Evolutionary conservation across 179 eudicot genomes (phyloP).

Genomic region (Dionaea muscipula): DNA sequence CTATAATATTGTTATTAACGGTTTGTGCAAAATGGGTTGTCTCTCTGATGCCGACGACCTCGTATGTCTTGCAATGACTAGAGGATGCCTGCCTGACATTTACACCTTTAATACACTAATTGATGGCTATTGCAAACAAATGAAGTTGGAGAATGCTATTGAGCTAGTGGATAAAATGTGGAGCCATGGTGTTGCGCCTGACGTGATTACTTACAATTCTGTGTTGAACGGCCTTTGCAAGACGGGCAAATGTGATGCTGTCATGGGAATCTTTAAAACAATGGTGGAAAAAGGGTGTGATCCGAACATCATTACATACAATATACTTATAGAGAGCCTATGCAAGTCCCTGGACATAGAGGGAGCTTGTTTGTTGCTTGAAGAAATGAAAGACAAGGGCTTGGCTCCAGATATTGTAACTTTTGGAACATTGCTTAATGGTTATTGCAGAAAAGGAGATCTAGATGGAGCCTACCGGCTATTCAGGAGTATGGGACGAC

Average conservation of each 20-base stretch:
- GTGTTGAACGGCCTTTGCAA: constrained; percentile 81
- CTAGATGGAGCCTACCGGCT: constrained; percentile 44
- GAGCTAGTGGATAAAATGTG: constrained; percentile 59
- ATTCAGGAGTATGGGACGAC: constrained; percentile 39
- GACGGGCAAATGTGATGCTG: constrained; percentile 48
- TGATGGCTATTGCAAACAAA: constrained; percentile 77
- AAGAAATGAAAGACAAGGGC: constrained; percentile 46
- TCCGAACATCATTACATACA: constrained; percentile 66
- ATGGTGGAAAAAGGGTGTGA: constrained; percentile 70
- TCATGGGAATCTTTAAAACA: constrained; percentile 53
- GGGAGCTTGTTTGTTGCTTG: constrained; percentile 48
- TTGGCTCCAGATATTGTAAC: constrained; percentile 56
- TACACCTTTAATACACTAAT: constrained; percentile 81
- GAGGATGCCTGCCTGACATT: constrained; percentile 70
- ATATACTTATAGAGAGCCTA: constrained; percentile 61
- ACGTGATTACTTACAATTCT: constrained; percentile 71
- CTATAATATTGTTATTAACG: constrained; percentile 62
- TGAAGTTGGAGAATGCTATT: constrained; percentile 56
- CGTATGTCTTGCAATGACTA: constrained; percentile 54
- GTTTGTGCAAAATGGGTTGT: constrained; percentile 80
- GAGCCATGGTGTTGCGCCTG: constrained; percentile 63
- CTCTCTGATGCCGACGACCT: constrained; percentile 58
- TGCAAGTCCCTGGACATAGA: constrained; percentile 47
- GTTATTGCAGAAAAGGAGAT: constrained; percentile 64
- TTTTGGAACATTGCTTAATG: constrained; percentile 64